These are phyloP conservation scores for Salmacisia buchloeana DNA, from an alignment of 1,284 basidiomycete genomes.

Conservation along the genomic window DNA sequence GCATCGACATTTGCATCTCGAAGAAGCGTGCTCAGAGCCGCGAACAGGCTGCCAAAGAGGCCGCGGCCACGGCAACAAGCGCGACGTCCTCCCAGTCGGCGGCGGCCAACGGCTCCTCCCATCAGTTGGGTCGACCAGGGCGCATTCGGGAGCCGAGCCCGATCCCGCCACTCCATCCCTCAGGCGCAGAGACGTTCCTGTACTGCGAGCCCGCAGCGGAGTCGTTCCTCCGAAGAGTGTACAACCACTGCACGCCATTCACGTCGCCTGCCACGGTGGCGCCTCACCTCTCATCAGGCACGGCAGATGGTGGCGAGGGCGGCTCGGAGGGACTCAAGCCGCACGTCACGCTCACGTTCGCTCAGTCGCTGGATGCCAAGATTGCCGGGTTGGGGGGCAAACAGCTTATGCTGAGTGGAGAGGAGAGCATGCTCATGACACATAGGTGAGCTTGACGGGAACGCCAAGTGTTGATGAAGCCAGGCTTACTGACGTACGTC, in stretches of 20 bases:
- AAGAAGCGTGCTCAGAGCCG: not conserved
- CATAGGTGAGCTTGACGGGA: conserved; percentile 63
- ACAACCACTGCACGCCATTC: conserved; percentile 4
- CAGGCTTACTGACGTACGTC: conserved; percentile 79
- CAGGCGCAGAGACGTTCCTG: not conserved
- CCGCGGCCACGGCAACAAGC: not conserved
- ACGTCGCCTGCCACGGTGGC: not conserved
- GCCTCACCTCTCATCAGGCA: not conserved
- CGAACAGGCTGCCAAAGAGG: not conserved
- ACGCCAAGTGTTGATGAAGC: not conserved
- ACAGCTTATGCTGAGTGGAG: conserved; percentile 76
- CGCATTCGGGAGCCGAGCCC: not conserved
- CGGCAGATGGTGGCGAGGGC: not conserved
- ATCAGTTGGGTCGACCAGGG: too few species aligned
- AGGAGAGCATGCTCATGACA: conserved; percentile 87
- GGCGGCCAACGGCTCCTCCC: too few species aligned
- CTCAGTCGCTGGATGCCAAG: conserved; percentile 87
- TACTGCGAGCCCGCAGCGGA: not conserved
- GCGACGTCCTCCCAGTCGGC: too few species aligned
- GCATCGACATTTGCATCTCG: conserved; percentile 1
- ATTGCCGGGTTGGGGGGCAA: conserved; percentile 71
- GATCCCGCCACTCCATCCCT: not conserved
- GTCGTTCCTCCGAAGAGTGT: conserved; percentile 2
- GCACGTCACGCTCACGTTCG: conserved; percentile 77
- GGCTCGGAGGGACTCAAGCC: conserved; percentile 6